A percentile compares a stretch with the other conserved stretches of the same genome.
Evolutionary conservation across 192 early-diverging fungal genomes (phyloP).

Genomic region (Coemansia sp.): DNA sequence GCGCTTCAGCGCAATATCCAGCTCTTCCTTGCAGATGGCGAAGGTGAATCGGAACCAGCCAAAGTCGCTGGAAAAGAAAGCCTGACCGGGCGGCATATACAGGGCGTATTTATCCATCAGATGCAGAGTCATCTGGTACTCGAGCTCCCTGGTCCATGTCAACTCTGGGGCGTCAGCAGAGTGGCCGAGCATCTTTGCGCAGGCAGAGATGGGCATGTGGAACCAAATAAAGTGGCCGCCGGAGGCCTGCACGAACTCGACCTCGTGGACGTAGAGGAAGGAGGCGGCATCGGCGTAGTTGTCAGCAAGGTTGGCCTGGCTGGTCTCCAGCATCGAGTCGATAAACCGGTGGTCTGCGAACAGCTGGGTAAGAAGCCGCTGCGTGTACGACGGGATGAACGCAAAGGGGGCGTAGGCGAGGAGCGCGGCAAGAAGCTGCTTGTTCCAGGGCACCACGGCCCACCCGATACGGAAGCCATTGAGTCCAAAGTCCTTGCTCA

Average conservation of each 20-base stretch:
- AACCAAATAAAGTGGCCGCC: constrained; percentile 77
- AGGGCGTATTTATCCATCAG: constrained; percentile 58
- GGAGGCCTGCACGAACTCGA: constrained; percentile 62
- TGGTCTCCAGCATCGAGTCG: constrained; percentile 61
- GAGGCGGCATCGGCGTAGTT: constrained; percentile 50
- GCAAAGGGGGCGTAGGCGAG: constrained; percentile 59
- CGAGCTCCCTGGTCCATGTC: constrained; percentile 46
- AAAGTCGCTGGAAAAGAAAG: constrained; percentile 60
- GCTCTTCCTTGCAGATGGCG: constrained; percentile 49
- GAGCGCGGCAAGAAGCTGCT: constrained; percentile 27
- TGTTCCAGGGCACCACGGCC: constrained; percentile 65
- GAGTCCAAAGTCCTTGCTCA: constrained; percentile 85
- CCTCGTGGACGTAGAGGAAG: constrained; percentile 47
- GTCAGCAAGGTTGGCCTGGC: constrained; percentile 59
- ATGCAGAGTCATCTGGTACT: constrained; percentile 55
- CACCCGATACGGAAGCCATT: constrained; percentile 74
- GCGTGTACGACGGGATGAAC: constrained; percentile 62
- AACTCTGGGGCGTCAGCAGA: constrained; percentile 8
- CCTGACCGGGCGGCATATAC: constrained; percentile 68
- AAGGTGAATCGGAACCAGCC: constrained; percentile 73
- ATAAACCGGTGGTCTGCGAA: constrained; percentile 60
- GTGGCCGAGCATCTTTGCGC: constrained; percentile 50
- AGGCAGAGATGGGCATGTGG: constrained; percentile 23
- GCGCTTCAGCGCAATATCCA: constrained; percentile 57
- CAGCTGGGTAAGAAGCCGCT: constrained; percentile 59